Percentiles rank a stretch among this genome's conserved stretches.
These are phyloP conservation scores for Russula olivacea DNA, from an alignment of 768 basidiomycete genomes.

Conservation along the genomic window DNA sequence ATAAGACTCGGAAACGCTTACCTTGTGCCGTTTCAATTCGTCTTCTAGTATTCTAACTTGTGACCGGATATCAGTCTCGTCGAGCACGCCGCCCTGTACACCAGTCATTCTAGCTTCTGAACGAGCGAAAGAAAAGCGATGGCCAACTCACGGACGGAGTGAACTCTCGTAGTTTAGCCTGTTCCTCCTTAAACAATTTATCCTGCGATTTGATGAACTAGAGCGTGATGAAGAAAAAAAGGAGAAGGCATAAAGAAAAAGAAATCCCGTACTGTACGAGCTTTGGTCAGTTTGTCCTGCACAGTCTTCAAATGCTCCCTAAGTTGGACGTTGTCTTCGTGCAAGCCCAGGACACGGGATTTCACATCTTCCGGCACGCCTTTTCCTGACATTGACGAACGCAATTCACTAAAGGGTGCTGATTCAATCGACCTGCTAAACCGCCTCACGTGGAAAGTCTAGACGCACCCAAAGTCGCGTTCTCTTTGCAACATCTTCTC, in stretches of 20 bases:
- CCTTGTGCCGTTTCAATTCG: slow-evolving; percentile 34
- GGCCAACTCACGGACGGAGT: slow-evolving; percentile 40
- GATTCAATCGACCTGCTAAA: background rate
- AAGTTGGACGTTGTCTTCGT: slow-evolving; percentile 68
- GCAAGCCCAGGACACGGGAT: slow-evolving; percentile 60
- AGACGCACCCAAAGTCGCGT: slow-evolving; percentile 69
- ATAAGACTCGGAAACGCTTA: background rate
- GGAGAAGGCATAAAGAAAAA: background rate
- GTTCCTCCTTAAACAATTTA: slow-evolving; percentile 79
- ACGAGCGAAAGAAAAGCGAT: background rate
- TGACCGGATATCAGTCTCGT: slow-evolving; percentile 64
- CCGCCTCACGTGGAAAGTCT: background rate
- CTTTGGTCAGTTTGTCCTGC: slow-evolving; percentile 75
- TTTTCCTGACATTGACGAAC: slow-evolving; percentile 68
- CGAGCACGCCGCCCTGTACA: slow-evolving; percentile 50
- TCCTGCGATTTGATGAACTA: slow-evolving; percentile 94
- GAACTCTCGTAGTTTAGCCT: slow-evolving; percentile 48
- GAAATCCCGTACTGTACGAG: slow-evolving; percentile 50
- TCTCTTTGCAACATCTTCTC: slow-evolving; percentile 85
- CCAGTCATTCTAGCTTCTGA: background rate
- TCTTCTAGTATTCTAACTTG: slow-evolving; percentile 63
- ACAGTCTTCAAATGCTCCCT: slow-evolving; percentile 66
- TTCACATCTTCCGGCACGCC: slow-evolving; percentile 82
- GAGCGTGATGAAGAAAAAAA: background rate
- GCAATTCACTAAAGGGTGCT: slow-evolving; percentile 52